These are phyloP conservation scores for Pseudotsuga menziesii DNA, from an alignment of 75 land plant species.

Conservation along the genomic window DNA sequence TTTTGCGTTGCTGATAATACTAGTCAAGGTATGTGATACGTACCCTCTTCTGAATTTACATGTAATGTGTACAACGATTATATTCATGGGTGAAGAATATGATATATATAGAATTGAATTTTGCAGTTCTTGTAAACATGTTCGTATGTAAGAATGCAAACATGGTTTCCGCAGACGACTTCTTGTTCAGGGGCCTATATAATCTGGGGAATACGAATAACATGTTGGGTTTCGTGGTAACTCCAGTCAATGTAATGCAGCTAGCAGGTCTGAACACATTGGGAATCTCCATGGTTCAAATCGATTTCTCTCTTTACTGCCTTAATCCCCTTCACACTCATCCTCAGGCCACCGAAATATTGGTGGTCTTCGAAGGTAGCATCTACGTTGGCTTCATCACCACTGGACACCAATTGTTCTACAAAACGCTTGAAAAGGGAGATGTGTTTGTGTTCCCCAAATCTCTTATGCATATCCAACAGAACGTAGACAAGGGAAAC, in stretches of 20 bases:
- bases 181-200: constrained; percentile 12
- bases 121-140: constrained; percentile 41
- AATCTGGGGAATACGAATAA: constrained; percentile 29
- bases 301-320: constrained; percentile 42
- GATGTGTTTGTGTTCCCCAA: too few species aligned
- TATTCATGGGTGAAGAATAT: too few species aligned
- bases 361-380: constrained; percentile 44
- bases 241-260: constrained; percentile 34
- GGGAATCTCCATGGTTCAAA: constrained; percentile 36
- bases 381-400: constrained; percentile 59
- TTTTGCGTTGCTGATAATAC: too few species aligned
- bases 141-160: constrained; percentile 38
- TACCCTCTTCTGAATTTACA: too few species aligned
- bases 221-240: constrained; percentile 29
- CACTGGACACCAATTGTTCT: constrained; percentile 32
- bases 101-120: not conserved
- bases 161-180: constrained; percentile 9
- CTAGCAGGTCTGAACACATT: constrained; percentile 53
- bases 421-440: too few species aligned
- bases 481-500: too few species aligned
- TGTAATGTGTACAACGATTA: too few species aligned
- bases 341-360: constrained; percentile 62
- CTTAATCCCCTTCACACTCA: constrained; percentile 65
- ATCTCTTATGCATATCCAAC: too few species aligned
- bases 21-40: too few species aligned